Evolutionary conservation across 1,284 basidiomycete species (phyloP), one percentile per base, ranked within the genome.

Genomic region (Ustilago shanxiensis): DNA sequence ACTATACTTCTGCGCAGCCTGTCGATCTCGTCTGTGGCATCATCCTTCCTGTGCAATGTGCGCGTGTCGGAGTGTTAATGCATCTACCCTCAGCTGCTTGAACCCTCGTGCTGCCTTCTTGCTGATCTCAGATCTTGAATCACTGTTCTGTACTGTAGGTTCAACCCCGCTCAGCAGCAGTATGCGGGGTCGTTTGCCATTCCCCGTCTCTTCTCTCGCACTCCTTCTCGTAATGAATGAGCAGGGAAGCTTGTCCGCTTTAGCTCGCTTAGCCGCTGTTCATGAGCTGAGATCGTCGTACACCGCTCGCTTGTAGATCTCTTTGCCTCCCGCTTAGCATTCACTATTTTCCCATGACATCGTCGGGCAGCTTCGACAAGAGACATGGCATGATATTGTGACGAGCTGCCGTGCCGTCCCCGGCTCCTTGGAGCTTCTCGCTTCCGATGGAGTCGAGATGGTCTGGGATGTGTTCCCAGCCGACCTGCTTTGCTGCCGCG

Each of bases 231-330:
- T 11, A 33, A 11, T 33, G 45, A 44, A 31, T 33, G 44, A 49
- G 5, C 22, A 26, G 14, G 14, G 11, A 49, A 49, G 47, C 24
- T 20, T 24, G 47, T 24, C 47, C 47, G 47, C 24, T 49, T 49
- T 49, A n/a, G 47, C 26, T 49, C 47, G 47, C 47, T 49, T 13
- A 49, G 26, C 24, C 47, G 47, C 24, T 24, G 14, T 26, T 49
- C 26, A 49, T 10, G 28, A 68, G 60, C 60, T 55, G 66, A 61
- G 60, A 68, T 58, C 60, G 52, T 29, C 60, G 29, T 44, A 29
- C 54, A 44, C 60, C 60, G 67, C 67, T 70, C 62, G 67, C 62
- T 65, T 70, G 54, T 33, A 52, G 29, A 52, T 31, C 16, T 52
- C 51, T 50, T 31, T 14, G 29, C 31, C 18, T 33, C 51, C 24